Base-by-base conservation (phyloP, 140 eudicot genomes). In the Eryngium alpinum region DNA sequence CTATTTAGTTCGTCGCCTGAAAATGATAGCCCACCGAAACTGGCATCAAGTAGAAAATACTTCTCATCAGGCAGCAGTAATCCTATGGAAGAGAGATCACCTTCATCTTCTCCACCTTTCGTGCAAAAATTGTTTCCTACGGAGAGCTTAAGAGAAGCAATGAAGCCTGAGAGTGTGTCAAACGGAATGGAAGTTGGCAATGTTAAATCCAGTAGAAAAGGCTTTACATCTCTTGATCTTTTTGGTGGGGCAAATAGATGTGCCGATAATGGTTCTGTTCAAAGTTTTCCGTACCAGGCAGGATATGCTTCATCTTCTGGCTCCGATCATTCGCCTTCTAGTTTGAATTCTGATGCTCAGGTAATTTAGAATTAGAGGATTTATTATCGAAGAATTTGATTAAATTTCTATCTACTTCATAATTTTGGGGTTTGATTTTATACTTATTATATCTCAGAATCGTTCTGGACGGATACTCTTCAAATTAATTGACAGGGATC, bases 281-380 rank as follows among this genome's bases (percentile, higher is more conserved):
- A 91, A 72, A 90, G 87, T 77, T 88, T 87, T 33, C 95, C 97
- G 22, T 82, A 87, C 56, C 91, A 85, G 79, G 97, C 93, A 75
- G 93, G 97, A 75, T 89, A 88, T 81, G 84, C 93, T 56, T 92
- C 97, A 25, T 90, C 97, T 38, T 89, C 97, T 80, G 97, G 91
- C 7, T 95, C 99, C 44, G 98, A 92, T 84, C 93, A 91, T 82
- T 95, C 99, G 27, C 97, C 97, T 18, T 87, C 99, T 73, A 95
- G 94, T 86, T 88, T 84, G 65, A 89, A 85, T 86, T 92, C 96
- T 21, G 99, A 91, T 86, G 88, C 94, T 79, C 96, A 91, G 99
- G 99, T 95, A 84, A 53, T 52, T 77, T 74, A 24, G 60, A 73
- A 74, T 74, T 25, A 74, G 19, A 5, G 38, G 18, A 10, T 75